These are phyloP conservation scores for Mycena vitilis DNA, from an alignment of 768 basidiomycete species.

Conservation along the genomic window DNA sequence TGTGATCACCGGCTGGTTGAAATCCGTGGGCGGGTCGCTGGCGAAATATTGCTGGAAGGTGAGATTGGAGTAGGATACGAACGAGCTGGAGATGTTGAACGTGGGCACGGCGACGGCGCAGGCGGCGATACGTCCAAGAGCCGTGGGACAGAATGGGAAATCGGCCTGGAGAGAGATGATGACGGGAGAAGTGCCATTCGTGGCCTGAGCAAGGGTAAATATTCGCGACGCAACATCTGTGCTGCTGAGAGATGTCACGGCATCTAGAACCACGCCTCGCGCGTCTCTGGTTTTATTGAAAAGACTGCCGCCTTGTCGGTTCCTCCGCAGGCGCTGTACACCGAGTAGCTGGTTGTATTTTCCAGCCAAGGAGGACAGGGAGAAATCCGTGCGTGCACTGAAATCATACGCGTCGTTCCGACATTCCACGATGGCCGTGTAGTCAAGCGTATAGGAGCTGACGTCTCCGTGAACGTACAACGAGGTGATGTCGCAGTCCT, in stretches of 20 bases:
- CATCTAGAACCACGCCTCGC: slow-evolving; percentile 24
- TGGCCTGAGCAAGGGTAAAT: slow-evolving; percentile 30
- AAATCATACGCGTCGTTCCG: slow-evolving; percentile 26
- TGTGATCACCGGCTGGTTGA: slow-evolving; percentile 24
- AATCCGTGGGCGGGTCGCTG: not conserved
- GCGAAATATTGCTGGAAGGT: slow-evolving; percentile 12
- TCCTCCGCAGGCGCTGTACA: slow-evolving; percentile 20
- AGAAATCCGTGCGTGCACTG: slow-evolving; percentile 37
- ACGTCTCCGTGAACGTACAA: slow-evolving; percentile 38
- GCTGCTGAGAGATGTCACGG: slow-evolving; percentile 16
- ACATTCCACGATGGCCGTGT: slow-evolving; percentile 36
- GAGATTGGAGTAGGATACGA: slow-evolving; percentile 29
- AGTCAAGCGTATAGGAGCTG: slow-evolving; percentile 31
- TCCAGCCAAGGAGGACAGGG: slow-evolving; percentile 35
- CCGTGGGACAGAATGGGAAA: slow-evolving; percentile 39
- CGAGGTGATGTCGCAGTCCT: slow-evolving; percentile 41
- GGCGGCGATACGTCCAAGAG: slow-evolving; percentile 30
- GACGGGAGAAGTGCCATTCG: slow-evolving; percentile 36
- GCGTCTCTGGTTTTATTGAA: slow-evolving; percentile 30
- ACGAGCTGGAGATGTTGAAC: slow-evolving; percentile 34
- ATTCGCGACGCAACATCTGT: slow-evolving; percentile 35
- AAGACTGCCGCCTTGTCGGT: slow-evolving; percentile 14
- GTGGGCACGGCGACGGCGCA: slow-evolving; percentile 36
- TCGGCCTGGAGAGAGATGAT: slow-evolving; percentile 39
- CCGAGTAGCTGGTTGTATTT: slow-evolving; percentile 37